These are phyloP conservation scores for Cordyceps farinosa DNA, from an alignment of 2,329 filamentous ascomycete genomes.

Conservation along the genomic window DNA sequence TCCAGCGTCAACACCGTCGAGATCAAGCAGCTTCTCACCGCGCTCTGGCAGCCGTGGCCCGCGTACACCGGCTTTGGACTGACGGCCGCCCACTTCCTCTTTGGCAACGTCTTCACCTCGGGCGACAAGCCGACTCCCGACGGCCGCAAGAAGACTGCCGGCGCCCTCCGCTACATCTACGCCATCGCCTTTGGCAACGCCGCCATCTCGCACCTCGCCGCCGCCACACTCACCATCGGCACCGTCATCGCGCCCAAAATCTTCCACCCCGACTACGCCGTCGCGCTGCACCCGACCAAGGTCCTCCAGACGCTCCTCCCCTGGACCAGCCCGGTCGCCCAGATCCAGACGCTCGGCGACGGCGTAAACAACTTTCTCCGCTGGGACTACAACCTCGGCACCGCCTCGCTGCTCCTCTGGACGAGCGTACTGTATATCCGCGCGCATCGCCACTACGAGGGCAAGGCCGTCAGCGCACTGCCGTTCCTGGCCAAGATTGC, in stretches of 20 bases:
- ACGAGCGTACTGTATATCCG: slow-evolving; percentile 18
- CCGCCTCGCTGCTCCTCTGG: slow-evolving; percentile 22
- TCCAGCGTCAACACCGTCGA: slow-evolving; percentile 18
- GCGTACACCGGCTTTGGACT: slow-evolving; percentile 21
- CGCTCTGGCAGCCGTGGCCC: slow-evolving; percentile 24
- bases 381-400: slow-evolving; percentile 23
- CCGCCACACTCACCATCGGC: slow-evolving; percentile 8
- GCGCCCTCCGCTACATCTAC: slow-evolving; percentile 20
- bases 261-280: slow-evolving; percentile 14
- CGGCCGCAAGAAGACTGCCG: slow-evolving; percentile 1
- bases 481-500: slow-evolving; percentile 9
- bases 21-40: slow-evolving; percentile 23
- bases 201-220: slow-evolving; percentile 20
- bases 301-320: slow-evolving; percentile 20
- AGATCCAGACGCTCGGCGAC: slow-evolving; percentile 20
- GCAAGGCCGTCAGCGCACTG: neutral
- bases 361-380: slow-evolving; percentile 21
- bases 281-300: slow-evolving; percentile 19
- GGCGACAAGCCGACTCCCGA: slow-evolving; percentile 1
- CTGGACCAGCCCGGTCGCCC: slow-evolving; percentile 18
- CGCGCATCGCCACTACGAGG: slow-evolving; percentile 15
- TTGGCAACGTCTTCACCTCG: neutral
- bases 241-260: slow-evolving; percentile 19
- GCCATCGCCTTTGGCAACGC: slow-evolving; percentile 20
- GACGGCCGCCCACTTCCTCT: slow-evolving; percentile 4